Evolutionary conservation across 2,329 filamentous ascomycete genomes (phyloP), one percentile per base, ranked within the genome.

Genomic region (Cladosporium sp.): DNA sequence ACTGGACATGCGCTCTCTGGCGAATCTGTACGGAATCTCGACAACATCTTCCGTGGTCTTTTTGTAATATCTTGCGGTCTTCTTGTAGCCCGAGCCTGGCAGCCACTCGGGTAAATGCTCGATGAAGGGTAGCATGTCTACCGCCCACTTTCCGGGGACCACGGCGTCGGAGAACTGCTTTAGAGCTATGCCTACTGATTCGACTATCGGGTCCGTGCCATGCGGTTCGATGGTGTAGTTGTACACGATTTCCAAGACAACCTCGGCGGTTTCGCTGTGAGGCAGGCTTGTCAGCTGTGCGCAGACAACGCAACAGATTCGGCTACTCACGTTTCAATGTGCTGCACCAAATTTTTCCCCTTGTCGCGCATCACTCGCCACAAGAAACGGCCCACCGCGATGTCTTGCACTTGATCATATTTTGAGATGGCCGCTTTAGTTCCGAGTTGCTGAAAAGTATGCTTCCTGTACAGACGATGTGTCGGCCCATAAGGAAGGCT

Each of bases 101-200:
- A 80, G 69, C 79, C 81, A 82, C 2, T 79, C 73, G 0, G 83
- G 82, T 0, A 83, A 48, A 63, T 80, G 74, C 72, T 76, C 70
- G 76, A 80, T 68, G 49, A 77, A 77, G 1, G 82, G 83, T 1
- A 85, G 66, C 0, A 80, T 71, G 63, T 85, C 82, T 5, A 85
- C 81, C 8, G 77, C 67, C 78, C 78, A 84, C 8, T 71, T 75
- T 7, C 82, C 80, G 1, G 82, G 80, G 4, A 79, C 74, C 14
- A 71, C 75, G 5, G 79, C 77, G 25, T 77, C 70, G 1, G 76
- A 72, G 60, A 84, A 81, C 6, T 80, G 65, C 0, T 72, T 72
- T 70, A 84, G 75, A 1, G 78, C 76, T 26, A 75, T 67, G 2
- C 77, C 76, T 0, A 78, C 77, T 11, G 83, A 65, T 28, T 80